Percentiles rank a stretch among this genome's conserved stretches.
Evolutionary conservation across 208 protist genomes (phyloP).

Genomic region (Vickermania ingenoplastis): DNA sequence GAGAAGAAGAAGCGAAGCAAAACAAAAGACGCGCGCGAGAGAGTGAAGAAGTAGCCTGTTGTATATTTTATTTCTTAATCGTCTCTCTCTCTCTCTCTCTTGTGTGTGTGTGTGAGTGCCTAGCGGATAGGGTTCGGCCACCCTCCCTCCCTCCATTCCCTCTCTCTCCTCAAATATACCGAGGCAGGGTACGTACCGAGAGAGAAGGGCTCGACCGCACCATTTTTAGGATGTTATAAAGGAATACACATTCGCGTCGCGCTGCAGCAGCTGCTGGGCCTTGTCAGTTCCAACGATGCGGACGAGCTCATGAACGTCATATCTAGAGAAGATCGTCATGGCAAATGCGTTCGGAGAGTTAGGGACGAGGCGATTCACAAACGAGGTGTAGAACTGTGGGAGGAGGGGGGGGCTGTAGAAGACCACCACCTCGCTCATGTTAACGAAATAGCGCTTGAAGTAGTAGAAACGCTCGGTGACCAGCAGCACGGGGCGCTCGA

Average conservation of each 20-base stretch:
- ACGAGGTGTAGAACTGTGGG: constrained; percentile 88
- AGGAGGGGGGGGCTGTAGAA: constrained; percentile 94
- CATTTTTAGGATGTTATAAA: constrained; percentile 62
- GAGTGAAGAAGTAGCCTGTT: no score
- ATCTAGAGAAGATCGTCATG: constrained; percentile 87
- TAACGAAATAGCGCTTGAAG: constrained; percentile 92
- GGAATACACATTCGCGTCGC: constrained; percentile 62
- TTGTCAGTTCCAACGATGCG: constrained; percentile 84
- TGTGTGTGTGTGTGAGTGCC: no score
- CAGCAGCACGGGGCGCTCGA: constrained; percentile 84
- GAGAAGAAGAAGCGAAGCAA: no score
- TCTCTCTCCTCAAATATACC: no score
- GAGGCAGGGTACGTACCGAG: no score
- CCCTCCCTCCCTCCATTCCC: no score
- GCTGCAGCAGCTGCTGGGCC: constrained; percentile 59
- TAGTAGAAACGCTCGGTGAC: constrained; percentile 96
- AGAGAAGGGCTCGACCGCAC: background rate
- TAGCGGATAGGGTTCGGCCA: no score
- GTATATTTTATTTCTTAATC: no score
- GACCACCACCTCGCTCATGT: constrained; percentile 85
- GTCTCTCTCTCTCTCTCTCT: no score
- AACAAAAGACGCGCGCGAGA: no score
- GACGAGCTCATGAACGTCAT: constrained; percentile 89
- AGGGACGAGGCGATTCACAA: constrained; percentile 76
- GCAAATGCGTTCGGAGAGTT: constrained; percentile 68